Evolutionary conservation across 306 rosid genomes (phyloP).

Genomic region (Vigna radiata): DNA sequence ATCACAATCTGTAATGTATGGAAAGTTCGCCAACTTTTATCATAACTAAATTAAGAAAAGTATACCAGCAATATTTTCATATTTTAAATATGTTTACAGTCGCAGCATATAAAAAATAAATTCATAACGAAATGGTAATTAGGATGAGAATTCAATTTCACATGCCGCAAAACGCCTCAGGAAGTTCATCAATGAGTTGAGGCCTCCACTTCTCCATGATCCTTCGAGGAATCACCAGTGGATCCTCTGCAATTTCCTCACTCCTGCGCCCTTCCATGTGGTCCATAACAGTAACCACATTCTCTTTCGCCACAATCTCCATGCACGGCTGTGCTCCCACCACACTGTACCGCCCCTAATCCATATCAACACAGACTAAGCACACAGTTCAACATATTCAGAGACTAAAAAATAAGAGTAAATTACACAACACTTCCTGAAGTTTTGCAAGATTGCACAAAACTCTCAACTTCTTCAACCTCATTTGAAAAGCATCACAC

Average conservation of each 20-base stretch:
- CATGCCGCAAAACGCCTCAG: slow-evolving; percentile 95
- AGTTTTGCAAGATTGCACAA: neutral
- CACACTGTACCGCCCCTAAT: slow-evolving; percentile 87
- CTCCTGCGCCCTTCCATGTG: slow-evolving; percentile 70
- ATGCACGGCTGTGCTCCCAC: slow-evolving; percentile 94
- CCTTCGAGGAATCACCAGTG: slow-evolving; percentile 79
- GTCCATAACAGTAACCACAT: slow-evolving; percentile 83
- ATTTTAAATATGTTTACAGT: neutral
- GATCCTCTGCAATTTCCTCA: slow-evolving; percentile 83
- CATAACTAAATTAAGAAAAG: neutral
- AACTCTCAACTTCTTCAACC: neutral
- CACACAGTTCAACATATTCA: slow-evolving; percentile 5
- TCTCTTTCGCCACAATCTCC: slow-evolving; percentile 94
- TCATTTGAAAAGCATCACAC: no score
- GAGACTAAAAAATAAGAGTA: neutral
- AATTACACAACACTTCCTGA: neutral
- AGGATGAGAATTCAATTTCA: slow-evolving; percentile 8
- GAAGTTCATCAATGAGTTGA: slow-evolving; percentile 85
- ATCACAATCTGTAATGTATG: neutral
- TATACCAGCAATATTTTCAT: neutral
- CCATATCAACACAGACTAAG: slow-evolving; percentile 26
- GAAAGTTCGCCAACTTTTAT: neutral
- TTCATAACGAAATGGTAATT: neutral
- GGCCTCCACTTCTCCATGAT: slow-evolving; percentile 86
- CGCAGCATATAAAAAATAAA: neutral